Evolutionary conservation across 345 rosid species (phyloP), one percentile per base, ranked within the genome.

Genomic region (Nasturtium officinale): DNA sequence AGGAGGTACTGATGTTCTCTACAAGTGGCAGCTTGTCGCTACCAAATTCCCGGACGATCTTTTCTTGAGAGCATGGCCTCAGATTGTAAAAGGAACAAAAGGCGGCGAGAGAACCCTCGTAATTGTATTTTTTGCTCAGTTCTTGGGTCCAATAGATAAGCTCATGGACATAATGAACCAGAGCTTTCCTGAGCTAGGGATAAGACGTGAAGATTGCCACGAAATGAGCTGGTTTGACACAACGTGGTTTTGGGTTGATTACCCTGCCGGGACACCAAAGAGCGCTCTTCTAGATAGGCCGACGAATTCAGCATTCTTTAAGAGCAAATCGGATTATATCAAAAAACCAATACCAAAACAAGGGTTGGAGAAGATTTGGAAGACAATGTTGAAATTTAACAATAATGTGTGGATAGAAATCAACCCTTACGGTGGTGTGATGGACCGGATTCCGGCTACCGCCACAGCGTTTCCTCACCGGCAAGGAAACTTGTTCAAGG

Each of bases 401-500:
- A 28, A 7, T 12, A 0, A 3, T 62, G 77, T 83, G 35, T 65
- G 79, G n/a, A 28, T 89, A 85, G 18, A 81, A 78, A 76, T 81
- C 30, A 87, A 83, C 66, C 78, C 92, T 0, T 89, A 89, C 8
- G 95, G 96, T 0, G 92, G 96, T 1, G 77, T 29, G 77, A 89
- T 91, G 92, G 70, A 56, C 15, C 64, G 82, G 59, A 80, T 88
- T 8, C 69, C 84, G 0, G n/a, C 56, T 0, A 20, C 78, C 0
- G 85, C 75, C 0, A 76, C 88, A 2, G 84, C 92, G 1, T 86
- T 83, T 17, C 91, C 97, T 0, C 97, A 91, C 7, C 70, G 93
- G 29, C 73, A 90, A 43, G 89, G 21, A 84, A 84, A 18, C 30
- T 89, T 57, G 37, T 87, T 62, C 61, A 84, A 82, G 77, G 23